A percentile compares a stretch with the other conserved stretches of the same genome.
Evolutionary conservation across 768 basidiomycete genomes (phyloP).

Genomic region (Russula griseocarnosa): DNA sequence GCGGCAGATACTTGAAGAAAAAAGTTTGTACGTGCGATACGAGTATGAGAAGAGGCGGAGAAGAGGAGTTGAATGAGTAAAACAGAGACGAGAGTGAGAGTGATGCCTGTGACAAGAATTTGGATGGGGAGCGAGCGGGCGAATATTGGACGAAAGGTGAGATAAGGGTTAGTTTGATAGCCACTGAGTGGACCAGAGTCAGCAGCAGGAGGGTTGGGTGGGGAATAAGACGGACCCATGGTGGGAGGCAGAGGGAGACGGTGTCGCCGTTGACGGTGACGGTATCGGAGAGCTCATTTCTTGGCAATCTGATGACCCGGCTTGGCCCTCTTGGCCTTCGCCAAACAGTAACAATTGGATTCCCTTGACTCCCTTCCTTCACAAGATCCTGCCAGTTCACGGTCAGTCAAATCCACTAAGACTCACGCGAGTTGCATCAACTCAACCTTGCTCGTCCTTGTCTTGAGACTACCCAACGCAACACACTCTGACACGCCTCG

Average conservation of each 20-base stretch:
- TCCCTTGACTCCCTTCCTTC: not conserved
- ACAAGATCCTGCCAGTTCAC: not conserved
- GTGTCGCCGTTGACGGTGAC: no score
- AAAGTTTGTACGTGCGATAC: constrained; percentile 90
- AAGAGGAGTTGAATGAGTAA: constrained; percentile 91
- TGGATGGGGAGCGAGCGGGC: constrained; percentile 89
- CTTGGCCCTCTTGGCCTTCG: not conserved
- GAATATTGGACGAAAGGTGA: constrained; percentile 73
- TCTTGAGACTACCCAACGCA: not conserved
- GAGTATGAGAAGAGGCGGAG: constrained; percentile 94
- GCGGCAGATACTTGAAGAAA: constrained; percentile 84
- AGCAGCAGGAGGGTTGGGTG: not conserved
- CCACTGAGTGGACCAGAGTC: constrained; percentile 25
- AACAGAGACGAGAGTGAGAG: constrained; percentile 77
- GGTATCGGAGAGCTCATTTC: not conserved
- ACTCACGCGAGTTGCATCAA: not conserved
- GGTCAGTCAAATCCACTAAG: not conserved
- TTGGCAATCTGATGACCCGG: not conserved
- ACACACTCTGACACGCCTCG: not conserved
- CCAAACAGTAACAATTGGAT: not conserved
- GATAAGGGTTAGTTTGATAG: constrained; percentile 61
- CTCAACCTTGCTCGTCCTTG: not conserved
- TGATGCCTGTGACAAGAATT: constrained; percentile 78
- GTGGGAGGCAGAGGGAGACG: not conserved
- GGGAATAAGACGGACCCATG: constrained; percentile 12